Percentiles rank a stretch among this genome's conserved stretches.
Conservation (phyloP, 805 yeast species). For the Wickerhamomyces queroliae region DNA sequence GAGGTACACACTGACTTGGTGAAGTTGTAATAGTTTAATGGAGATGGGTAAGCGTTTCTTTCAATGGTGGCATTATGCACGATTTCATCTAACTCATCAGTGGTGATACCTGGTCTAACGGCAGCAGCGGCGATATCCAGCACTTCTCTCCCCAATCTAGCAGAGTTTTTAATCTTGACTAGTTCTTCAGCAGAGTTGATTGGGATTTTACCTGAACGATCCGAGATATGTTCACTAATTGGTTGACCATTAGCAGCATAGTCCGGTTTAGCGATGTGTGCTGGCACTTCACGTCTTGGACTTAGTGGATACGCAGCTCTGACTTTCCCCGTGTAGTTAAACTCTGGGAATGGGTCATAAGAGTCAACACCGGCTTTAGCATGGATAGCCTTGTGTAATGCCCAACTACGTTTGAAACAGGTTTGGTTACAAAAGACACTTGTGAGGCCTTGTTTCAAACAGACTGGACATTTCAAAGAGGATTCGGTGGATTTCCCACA, state of each 20-base stretch:
- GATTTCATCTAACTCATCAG: constrained; percentile 84
- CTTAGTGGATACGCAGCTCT: constrained; percentile 80
- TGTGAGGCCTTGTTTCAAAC: constrained; percentile 64
- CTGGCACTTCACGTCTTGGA: constrained; percentile 67
- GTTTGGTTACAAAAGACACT: constrained; percentile 74
- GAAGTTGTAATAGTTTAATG: constrained; percentile 88
- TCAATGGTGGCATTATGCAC: constrained; percentile 86
- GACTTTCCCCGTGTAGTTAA: constrained; percentile 64
- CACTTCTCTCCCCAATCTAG: constrained; percentile 77
- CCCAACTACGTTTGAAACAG: constrained; percentile 74
- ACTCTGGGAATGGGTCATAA: constrained; percentile 85
- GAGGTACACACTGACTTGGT: constrained; percentile 93
- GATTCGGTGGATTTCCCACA: constrained; percentile 83
- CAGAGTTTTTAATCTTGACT: constrained; percentile 69
- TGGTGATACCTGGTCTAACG: constrained; percentile 82
- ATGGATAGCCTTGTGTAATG: constrained; percentile 72
- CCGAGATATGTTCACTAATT: constrained; percentile 65
- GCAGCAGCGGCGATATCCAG: constrained; percentile 83
- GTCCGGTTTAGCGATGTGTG: constrained; percentile 69
- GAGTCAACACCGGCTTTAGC: constrained; percentile 50
- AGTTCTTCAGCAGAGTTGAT: constrained; percentile 63
- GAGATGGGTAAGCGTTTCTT: constrained; percentile 90
- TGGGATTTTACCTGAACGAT: constrained; percentile 60
- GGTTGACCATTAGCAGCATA: constrained; percentile 82
- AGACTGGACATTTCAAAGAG: constrained; percentile 82